Base-by-base conservation (phyloP, 495 filamentous ascomycete genomes). In the Penicillium tannophilum region DNA sequence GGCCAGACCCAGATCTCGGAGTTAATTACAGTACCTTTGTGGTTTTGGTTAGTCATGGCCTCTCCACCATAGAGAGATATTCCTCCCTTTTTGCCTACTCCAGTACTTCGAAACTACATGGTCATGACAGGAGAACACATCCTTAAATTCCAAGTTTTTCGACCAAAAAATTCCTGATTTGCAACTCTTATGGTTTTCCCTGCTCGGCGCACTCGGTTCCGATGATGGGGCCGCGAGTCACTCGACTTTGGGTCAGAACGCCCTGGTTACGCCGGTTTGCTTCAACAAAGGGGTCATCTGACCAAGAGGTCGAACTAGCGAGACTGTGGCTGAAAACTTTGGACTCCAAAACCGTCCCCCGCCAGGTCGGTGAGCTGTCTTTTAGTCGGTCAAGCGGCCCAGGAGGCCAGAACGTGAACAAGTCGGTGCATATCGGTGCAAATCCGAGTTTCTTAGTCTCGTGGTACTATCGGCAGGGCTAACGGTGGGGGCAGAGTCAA, bases 331-430 rank as follows among this genome's bases (percentile, higher is more conserved):
- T 88, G 35, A 70, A 78, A 35, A 78, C 78, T 10, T 88, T 96
- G 65, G 76, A 82, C 54, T 66, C 80, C 19, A 79, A 79, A 19
- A 80, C 77, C 11, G 82, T 97, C 39, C 91, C 91, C 33, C 84
- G 78, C 53, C 79, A 81, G 46, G 65, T 84, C 47, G 84, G 88
- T 53, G 82, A 86, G 52, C 74, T 93, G 23, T 84, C 79, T 7
- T 97, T 88, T 70, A 90, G 90, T 59, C 82, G 92, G 24, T 93
- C 93, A n/a, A 91, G 90, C 55, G 94, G 94, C 0, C 90, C 93
- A 10, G 94, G 94, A 19, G 94, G 94, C 6, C 94, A 98, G 68
- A 93, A 97, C 76, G 91, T 94, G 45, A 98, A 98, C 74, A 97
- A 97, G 93, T 97, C 78, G 60, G 85, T 79, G 56, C 74, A 97